Evolutionary conservation across 345 rosid genomes (phyloP).

Genomic region (Moricandia arvensis): DNA sequence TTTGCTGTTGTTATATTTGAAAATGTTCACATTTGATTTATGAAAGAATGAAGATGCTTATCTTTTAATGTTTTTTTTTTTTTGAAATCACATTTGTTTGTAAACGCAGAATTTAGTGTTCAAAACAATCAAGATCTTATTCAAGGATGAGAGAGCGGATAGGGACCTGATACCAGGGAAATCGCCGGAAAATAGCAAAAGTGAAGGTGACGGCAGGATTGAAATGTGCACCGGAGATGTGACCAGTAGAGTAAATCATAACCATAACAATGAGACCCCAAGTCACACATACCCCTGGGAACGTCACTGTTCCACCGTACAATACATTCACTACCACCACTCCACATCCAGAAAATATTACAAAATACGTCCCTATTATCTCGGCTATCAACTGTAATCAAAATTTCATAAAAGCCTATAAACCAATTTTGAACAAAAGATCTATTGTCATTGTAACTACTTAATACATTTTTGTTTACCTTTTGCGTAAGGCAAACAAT

Average conservation of each 20-base stretch:
- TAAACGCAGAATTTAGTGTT: not conserved
- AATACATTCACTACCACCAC: constrained; percentile 62
- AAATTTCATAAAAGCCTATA: not conserved
- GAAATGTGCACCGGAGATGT: constrained; percentile 85
- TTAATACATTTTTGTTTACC: not conserved
- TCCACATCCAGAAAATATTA: constrained; percentile 75
- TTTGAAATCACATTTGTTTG: not conserved
- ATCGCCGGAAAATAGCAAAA: constrained; percentile 52
- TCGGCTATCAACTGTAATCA: constrained; percentile 58
- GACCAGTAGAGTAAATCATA: constrained; percentile 66
- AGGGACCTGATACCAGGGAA: constrained; percentile 50
- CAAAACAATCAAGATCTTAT: not conserved
- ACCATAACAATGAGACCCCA: constrained; percentile 82
- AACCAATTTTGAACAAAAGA: not conserved
- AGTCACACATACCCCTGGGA: constrained; percentile 61
- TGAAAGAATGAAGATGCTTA: not conserved
- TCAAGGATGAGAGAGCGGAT: not conserved
- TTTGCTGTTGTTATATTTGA: not conserved
- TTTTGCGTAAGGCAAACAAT: constrained; percentile 36
- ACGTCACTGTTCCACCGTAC: constrained; percentile 51
- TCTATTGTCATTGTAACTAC: not conserved
- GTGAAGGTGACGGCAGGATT: constrained; percentile 75
- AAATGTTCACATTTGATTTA: not conserved
- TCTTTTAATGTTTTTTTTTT: not conserved
- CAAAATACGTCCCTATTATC: constrained; percentile 63